phyloP scores from a whole-genome alignment of 2,329 filamentous ascomycete genomes.

The Phialophora tarda region DNA sequence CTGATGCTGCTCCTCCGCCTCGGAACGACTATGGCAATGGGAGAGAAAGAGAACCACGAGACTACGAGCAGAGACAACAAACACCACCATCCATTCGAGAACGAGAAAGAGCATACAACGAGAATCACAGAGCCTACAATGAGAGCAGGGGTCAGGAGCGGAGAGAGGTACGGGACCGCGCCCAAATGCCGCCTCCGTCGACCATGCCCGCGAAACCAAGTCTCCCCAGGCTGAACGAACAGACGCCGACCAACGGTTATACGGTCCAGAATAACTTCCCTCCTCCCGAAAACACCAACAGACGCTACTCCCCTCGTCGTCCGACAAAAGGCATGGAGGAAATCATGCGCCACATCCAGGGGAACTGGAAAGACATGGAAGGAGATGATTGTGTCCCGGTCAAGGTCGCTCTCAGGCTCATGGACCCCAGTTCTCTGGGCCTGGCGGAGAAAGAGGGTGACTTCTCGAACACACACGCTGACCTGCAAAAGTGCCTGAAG shows the following conservation, averaged over 20 bases:
- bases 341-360: constrained; percentile 66
- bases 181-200: constrained; percentile 32
- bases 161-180: constrained; percentile 24
- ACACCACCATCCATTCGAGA: constrained; percentile 30
- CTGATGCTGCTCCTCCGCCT: constrained; percentile 21
- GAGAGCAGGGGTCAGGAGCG: constrained; percentile 31
- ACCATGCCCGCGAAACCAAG: constrained; percentile 31
- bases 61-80: constrained; percentile 30
- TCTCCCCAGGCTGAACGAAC: constrained; percentile 28
- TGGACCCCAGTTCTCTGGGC: constrained; percentile 92
- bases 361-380: constrained; percentile 92
- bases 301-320: constrained; percentile 33
- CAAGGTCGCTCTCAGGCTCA: constrained; percentile 89
- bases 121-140: constrained; percentile 30
- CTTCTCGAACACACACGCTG: constrained; percentile 81
- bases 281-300: constrained; percentile 27
- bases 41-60: constrained; percentile 28
- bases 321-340: constrained; percentile 39
- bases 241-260: constrained; percentile 24
- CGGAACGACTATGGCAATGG: constrained; percentile 30
- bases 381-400: constrained; percentile 87
- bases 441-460: constrained; percentile 85
- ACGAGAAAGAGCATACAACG: constrained; percentile 35
- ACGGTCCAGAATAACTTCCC: constrained; percentile 21
- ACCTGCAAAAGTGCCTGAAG: constrained; percentile 91